Evolutionary conservation across 2,329 filamentous ascomycete genomes (phyloP).

Genomic region (Sporothrix phasma): DNA sequence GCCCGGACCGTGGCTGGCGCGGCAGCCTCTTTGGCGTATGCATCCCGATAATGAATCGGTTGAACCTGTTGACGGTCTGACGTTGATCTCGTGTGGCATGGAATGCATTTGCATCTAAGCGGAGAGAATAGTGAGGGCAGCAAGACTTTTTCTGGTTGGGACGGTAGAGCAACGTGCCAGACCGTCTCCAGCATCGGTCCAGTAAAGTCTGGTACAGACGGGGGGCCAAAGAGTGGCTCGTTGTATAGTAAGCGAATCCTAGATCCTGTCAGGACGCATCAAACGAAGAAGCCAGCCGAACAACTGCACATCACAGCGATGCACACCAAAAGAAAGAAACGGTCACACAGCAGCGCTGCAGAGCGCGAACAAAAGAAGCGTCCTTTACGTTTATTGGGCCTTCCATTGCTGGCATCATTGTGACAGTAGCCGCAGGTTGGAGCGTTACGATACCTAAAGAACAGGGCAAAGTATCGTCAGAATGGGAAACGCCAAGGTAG

Average conservation of each 20-base stretch:
- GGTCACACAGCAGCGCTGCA: not conserved
- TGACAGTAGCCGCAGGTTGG: constrained; percentile 17
- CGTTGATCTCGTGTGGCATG: constrained; percentile 62
- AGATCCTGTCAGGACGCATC: constrained; percentile 1
- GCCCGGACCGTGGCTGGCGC: constrained; percentile 59
- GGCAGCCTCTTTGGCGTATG: constrained; percentile 56
- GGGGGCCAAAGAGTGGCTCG: constrained; percentile 49
- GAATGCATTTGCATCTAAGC: constrained; percentile 56
- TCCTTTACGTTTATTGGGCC: constrained; percentile 14
- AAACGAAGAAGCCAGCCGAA: not conserved
- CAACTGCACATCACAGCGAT: not conserved
- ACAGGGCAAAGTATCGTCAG: not conserved
- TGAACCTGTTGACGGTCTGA: constrained; percentile 64
- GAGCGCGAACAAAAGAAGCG: not conserved
- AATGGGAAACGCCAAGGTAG: not conserved
- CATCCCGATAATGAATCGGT: constrained; percentile 59
- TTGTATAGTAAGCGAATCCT: constrained; percentile 68
- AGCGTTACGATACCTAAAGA: constrained; percentile 15
- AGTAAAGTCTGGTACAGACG: constrained; percentile 62
- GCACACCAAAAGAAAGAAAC: not conserved
- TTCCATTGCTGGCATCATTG: not conserved
- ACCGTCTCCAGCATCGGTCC: constrained; percentile 69
- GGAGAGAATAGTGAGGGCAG: constrained; percentile 83
- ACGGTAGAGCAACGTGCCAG: constrained; percentile 61
- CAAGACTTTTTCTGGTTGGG: constrained; percentile 72